Conservation (phyloP, 2,329 filamentous ascomycete genomes). For the Microdochium nivale region DNA sequence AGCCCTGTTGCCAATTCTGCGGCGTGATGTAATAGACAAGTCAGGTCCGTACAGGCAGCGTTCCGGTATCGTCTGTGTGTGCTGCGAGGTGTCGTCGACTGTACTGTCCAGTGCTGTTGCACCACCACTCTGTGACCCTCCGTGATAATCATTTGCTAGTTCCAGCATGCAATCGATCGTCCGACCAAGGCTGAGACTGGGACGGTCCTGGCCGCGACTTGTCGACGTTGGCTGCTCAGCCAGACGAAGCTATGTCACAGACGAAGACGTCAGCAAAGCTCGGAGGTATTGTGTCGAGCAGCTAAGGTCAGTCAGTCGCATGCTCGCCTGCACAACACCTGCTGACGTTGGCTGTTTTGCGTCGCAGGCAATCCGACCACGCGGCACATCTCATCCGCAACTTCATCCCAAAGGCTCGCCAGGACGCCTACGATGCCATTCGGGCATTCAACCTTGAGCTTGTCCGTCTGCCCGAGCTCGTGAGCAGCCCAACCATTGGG, state of each 20-base stretch:
- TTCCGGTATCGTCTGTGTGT: too few relatives aligned
- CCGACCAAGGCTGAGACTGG: neutral
- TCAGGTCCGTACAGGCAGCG: too few relatives aligned
- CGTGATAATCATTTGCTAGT: neutral
- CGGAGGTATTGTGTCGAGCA: constrained; percentile 45
- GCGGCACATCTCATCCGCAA: constrained; percentile 80
- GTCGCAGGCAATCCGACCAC: constrained; percentile 70
- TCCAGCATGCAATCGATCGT: neutral
- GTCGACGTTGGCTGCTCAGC: neutral
- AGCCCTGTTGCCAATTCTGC: neutral
- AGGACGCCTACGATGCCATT: constrained; percentile 81
- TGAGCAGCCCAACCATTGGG: constrained; percentile 80
- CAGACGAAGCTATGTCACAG: constrained; percentile 33
- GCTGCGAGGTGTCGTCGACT: too few relatives aligned
- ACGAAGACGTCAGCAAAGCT: constrained; percentile 43
- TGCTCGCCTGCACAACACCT: neutral
- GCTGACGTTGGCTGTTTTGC: neutral
- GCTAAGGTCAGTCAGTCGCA: constrained; percentile 30
- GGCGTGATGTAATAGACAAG: too few relatives aligned
- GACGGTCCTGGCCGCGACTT: neutral
- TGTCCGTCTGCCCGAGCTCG: constrained; percentile 80
- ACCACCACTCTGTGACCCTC: neutral
- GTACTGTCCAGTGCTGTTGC: too few relatives aligned
- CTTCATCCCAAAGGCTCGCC: constrained; percentile 68
- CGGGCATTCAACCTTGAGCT: constrained; percentile 91